Conservation (phyloP, 805 yeast species). For the Ascoidea rubescens region DNA sequence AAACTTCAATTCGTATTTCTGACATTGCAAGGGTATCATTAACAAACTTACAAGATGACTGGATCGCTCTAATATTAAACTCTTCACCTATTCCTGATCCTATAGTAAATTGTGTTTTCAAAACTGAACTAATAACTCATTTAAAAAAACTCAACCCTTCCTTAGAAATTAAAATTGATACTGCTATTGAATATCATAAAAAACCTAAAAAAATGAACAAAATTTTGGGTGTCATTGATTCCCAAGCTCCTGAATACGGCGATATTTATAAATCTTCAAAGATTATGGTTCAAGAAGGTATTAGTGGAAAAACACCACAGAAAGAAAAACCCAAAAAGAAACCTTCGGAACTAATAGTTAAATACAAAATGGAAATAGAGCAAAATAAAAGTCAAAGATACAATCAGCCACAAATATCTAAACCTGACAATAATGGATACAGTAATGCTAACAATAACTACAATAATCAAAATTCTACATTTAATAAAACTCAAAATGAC, state of each 20-base stretch:
- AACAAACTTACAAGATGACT: conserved; percentile 76
- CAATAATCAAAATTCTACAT: no score
- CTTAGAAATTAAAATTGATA: conserved; percentile 50
- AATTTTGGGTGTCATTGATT: conserved; percentile 55
- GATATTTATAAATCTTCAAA: conserved; percentile 83
- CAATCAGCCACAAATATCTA: conserved; percentile 7
- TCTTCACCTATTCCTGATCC: conserved; percentile 56
- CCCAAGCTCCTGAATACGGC: conserved; percentile 46
- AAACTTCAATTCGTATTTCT: conserved; percentile 45
- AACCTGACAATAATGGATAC: no score
- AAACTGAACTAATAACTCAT: conserved; percentile 77
- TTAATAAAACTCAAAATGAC: no score
- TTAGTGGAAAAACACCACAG: conserved; percentile 58
- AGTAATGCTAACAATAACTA: no score
- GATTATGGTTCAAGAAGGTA: conserved; percentile 68
- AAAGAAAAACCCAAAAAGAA: conserved; percentile 63
- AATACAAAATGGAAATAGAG: conserved; percentile 10
- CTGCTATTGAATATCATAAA: conserved; percentile 71
- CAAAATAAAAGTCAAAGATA: conserved; percentile 1
- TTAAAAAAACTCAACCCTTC: conserved; percentile 47
- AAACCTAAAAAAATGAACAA: conserved; percentile 65
- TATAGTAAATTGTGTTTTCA: conserved; percentile 66
- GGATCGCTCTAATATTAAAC: conserved; percentile 63
- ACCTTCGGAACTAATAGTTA: conserved; percentile 11
- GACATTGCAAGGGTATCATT: conserved; percentile 50